These are phyloP conservation scores for Saccharomycopsis amapae DNA, from an alignment of 805 yeast genomes.

Conservation along the genomic window DNA sequence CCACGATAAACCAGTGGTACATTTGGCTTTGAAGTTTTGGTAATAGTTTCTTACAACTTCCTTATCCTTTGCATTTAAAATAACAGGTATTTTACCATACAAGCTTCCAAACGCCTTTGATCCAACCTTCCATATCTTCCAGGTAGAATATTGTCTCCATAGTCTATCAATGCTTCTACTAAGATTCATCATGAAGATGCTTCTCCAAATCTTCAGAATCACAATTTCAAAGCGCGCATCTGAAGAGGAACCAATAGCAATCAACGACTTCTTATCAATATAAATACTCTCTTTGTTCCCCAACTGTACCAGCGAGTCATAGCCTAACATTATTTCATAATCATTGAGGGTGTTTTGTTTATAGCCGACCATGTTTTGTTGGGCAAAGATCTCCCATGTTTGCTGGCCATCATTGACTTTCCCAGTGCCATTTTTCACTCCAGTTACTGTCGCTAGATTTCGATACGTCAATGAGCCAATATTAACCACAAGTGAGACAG, in stretches of 20 bases:
- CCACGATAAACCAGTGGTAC: no score
- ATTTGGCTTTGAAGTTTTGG: background rate
- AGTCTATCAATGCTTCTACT: no score
- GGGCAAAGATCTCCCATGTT: constrained; percentile 7
- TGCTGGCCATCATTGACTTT: background rate
- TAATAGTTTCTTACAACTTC: background rate
- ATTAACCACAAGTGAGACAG: constrained; percentile 1
- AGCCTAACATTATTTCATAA: constrained; percentile 2
- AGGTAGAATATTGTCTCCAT: no score
- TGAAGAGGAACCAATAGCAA: constrained; percentile 2
- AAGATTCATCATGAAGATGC: no score
- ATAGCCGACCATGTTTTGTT: constrained; percentile 4
- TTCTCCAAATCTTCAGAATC: background rate
- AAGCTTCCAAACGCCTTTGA: no score
- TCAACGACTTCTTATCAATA: constrained; percentile 4
- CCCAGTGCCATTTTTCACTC: background rate
- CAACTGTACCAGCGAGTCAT: constrained; percentile 1
- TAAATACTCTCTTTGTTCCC: constrained; percentile 2
- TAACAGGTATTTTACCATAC: no score
- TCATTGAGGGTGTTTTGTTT: background rate
- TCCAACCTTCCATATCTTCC: no score
- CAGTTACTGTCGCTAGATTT: no score
- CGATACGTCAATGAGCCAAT: no score
- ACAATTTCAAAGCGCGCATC: background rate
- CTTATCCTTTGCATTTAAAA: constrained; percentile 3